Conservation (phyloP, 352 stramenopile genomes). For the Pythium vanterpoolii region DNA sequence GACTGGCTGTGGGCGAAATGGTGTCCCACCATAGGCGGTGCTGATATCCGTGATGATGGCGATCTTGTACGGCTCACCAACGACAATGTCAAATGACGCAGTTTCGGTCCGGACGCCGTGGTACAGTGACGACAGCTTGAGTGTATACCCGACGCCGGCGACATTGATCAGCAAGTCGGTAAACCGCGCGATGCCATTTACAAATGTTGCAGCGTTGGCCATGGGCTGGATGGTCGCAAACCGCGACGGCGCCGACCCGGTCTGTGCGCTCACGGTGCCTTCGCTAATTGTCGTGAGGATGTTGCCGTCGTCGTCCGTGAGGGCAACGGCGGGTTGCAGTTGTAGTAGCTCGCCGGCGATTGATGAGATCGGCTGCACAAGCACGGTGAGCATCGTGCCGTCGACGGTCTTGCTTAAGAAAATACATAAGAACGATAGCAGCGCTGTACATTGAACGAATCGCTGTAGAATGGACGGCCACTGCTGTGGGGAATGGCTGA, state of each 20-base stretch:
- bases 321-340: constrained; percentile 59
- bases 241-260: constrained; percentile 48
- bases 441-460: not conserved
- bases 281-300: constrained; percentile 59
- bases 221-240: constrained; percentile 51
- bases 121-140: constrained; percentile 59
- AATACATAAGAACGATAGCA: not conserved
- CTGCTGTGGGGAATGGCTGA: not conserved
- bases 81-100: constrained; percentile 61
- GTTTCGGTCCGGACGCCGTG: constrained; percentile 74
- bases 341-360: constrained; percentile 56
- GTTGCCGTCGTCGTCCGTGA: constrained; percentile 76
- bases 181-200: constrained; percentile 74
- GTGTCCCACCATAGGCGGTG: constrained; percentile 70
- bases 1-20: constrained; percentile 75
- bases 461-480: not conserved
- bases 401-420: not conserved
- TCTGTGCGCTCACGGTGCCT: constrained; percentile 49
- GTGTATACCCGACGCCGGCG: constrained; percentile 58
- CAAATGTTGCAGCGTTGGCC: constrained; percentile 53
- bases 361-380: constrained; percentile 66
- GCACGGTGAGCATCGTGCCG: constrained; percentile 49
- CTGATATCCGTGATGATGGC: constrained; percentile 69
- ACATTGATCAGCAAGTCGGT: constrained; percentile 68
- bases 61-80: constrained; percentile 59